Conservation (phyloP, 2,329 filamentous ascomycete species). For the Massarina eburnea region DNA sequence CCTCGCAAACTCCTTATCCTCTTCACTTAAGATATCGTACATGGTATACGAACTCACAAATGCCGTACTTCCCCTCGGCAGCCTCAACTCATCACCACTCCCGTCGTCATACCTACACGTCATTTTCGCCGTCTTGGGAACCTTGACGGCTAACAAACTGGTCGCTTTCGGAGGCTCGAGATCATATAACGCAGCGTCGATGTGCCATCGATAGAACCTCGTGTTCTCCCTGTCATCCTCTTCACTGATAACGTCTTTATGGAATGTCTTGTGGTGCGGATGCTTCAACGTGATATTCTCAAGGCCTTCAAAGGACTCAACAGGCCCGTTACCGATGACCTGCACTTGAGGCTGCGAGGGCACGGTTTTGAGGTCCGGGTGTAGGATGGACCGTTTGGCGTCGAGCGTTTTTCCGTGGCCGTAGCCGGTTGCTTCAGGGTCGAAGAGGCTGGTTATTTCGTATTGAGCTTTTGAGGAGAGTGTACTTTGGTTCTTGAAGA, state of each 20-base stretch:
- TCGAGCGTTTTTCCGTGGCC: constrained; percentile 77
- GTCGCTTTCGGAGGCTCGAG: constrained; percentile 75
- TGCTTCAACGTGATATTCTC: constrained; percentile 68
- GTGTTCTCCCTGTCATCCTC: constrained; percentile 61
- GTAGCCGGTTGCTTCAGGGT: constrained; percentile 66
- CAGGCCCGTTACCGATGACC: constrained; percentile 74
- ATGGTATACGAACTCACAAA: constrained; percentile 72
- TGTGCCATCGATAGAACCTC: constrained; percentile 76
- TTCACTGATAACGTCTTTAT: constrained; percentile 64
- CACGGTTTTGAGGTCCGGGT: constrained; percentile 78
- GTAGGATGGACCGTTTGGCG: constrained; percentile 65
- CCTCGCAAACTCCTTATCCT: constrained; percentile 68
- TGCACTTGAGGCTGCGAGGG: constrained; percentile 79
- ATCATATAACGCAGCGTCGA: constrained; percentile 75
- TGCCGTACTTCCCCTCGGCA: constrained; percentile 74
- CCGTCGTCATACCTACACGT: constrained; percentile 74
- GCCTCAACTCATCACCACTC: constrained; percentile 63
- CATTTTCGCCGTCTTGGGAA: constrained; percentile 67
- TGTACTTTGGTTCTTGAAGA: constrained; percentile 68
- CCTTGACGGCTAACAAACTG: constrained; percentile 71
- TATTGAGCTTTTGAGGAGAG: constrained; percentile 72
- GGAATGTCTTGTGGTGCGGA: constrained; percentile 77
- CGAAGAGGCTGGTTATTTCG: constrained; percentile 72
- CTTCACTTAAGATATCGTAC: constrained; percentile 66
- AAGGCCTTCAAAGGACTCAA: constrained; percentile 71